These are phyloP conservation scores for Xylaria digitata DNA, from an alignment of 2,329 filamentous ascomycete species.

Conservation along the genomic window DNA sequence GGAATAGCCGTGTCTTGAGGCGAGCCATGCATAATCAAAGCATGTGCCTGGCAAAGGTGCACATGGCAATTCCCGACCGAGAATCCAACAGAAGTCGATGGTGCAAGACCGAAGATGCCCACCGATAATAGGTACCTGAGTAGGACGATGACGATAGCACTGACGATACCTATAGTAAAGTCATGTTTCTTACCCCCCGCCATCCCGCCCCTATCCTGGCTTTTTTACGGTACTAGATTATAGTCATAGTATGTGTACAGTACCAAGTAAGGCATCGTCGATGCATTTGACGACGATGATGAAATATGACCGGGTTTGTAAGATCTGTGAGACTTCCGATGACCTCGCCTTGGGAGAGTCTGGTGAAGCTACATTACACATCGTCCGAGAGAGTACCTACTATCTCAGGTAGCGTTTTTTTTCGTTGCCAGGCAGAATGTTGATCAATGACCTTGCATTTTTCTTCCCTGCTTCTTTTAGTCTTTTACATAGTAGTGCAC, in stretches of 20 bases:
- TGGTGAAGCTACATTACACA: conserved; percentile 8
- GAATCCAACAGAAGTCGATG: conserved; percentile 10
- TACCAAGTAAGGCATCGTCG: conserved; percentile 2
- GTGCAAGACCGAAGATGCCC: conserved; percentile 22
- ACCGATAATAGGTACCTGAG: background rate
- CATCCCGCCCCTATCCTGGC: background rate
- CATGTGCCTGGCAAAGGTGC: conserved; percentile 32
- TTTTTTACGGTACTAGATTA: background rate
- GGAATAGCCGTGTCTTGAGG: conserved; percentile 17
- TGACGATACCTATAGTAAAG: background rate
- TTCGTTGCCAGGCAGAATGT: background rate
- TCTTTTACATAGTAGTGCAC: too few relatives aligned
- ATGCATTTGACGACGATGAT: conserved; percentile 24
- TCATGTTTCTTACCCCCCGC: background rate
- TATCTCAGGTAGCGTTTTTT: background rate
- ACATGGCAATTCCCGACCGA: conserved; percentile 33
- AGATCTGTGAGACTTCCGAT: conserved; percentile 22
- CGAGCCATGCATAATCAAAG: conserved; percentile 30
- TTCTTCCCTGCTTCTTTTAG: too few relatives aligned
- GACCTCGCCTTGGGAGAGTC: conserved; percentile 22
- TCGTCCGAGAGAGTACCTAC: background rate
- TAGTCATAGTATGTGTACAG: too few relatives aligned
- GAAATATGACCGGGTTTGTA: conserved; percentile 28
- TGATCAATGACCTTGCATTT: too few relatives aligned
- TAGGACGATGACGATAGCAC: conserved; percentile 8